These are phyloP conservation scores for Persicaria maculosa DNA, from an alignment of 148 eudicot genomes.

Conservation along the genomic window DNA sequence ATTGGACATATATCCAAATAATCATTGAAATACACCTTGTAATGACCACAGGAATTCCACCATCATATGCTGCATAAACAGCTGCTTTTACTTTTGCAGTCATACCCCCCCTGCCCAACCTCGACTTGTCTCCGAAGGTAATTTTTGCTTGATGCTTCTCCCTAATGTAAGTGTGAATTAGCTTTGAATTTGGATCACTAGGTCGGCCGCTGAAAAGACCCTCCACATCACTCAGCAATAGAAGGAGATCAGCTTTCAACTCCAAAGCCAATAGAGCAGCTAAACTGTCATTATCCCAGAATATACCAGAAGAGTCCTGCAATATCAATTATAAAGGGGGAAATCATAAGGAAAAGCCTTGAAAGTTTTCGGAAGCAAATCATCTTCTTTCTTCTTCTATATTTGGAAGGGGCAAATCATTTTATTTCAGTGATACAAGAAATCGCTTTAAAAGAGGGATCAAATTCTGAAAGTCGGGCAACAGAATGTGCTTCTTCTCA, in stretches of 20 bases:
- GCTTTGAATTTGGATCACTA: slow-evolving; percentile 70
- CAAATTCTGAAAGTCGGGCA: neutral
- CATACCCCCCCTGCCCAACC: slow-evolving; percentile 99
- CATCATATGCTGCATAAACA: slow-evolving; percentile 73
- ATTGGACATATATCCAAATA: neutral
- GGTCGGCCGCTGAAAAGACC: slow-evolving; percentile 97
- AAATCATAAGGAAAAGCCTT: neutral
- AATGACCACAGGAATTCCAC: slow-evolving; percentile 87
- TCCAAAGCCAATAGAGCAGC: slow-evolving; percentile 89
- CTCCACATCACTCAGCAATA: slow-evolving; percentile 92
- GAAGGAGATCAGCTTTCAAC: slow-evolving; percentile 89
- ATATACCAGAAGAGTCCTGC: slow-evolving; percentile 95
- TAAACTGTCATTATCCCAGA: slow-evolving; percentile 98
- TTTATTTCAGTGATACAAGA: neutral
- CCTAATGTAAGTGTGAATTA: slow-evolving; percentile 73
- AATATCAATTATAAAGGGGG: neutral
- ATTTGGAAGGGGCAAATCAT: neutral
- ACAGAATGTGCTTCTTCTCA: neutral
- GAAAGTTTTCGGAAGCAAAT: neutral
- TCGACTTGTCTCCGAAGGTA: slow-evolving; percentile 93
- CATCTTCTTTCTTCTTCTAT: neutral
- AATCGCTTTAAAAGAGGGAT: neutral
- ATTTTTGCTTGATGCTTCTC: slow-evolving; percentile 67
- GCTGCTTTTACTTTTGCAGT: slow-evolving; percentile 98
- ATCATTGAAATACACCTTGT: slow-evolving; percentile 53